These are phyloP conservation scores for Tilletia setariae DNA, from an alignment of 1,284 basidiomycete genomes.

Conservation along the genomic window DNA sequence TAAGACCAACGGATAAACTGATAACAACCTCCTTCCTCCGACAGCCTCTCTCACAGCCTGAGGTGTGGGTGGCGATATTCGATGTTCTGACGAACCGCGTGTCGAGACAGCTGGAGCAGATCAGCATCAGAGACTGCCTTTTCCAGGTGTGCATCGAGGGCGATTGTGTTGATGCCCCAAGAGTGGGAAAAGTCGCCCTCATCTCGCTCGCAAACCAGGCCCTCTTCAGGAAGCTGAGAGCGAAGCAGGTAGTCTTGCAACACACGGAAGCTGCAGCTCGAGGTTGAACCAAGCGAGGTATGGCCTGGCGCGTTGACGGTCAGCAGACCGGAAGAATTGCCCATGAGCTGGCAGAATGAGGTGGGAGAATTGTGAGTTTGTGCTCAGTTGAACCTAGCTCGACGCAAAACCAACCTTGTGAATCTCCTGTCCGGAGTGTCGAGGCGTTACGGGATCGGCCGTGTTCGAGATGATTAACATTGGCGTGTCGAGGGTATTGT, in stretches of 20 bases:
- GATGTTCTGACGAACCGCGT: no score
- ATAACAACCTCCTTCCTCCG: no score
- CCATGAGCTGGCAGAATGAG: constrained; percentile 16
- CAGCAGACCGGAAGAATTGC: constrained; percentile 24
- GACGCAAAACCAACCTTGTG: constrained; percentile 11
- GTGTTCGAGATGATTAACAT: constrained; percentile 31
- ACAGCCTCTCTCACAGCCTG: no score
- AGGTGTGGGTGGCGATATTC: no score
- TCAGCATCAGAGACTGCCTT: no score
- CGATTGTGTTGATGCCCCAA: not conserved
- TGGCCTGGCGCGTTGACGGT: constrained; percentile 24
- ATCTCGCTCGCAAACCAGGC: constrained; percentile 20
- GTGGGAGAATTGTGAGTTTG: not conserved
- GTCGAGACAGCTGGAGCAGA: no score
- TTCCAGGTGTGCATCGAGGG: no score
- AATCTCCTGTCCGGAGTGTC: constrained; percentile 22
- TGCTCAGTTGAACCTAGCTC: not conserved
- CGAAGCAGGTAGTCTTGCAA: constrained; percentile 22
- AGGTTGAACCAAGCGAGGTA: constrained; percentile 20
- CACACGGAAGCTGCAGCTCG: constrained; percentile 17
- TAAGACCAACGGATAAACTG: no score
- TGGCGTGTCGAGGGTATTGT: constrained; percentile 22
- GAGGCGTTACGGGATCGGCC: constrained; percentile 30
- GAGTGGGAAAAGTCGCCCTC: constrained; percentile 17
- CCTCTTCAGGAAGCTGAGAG: constrained; percentile 20